A percentile compares a stretch with the other conserved stretches of the same genome.
These are phyloP conservation scores for Colletotrichum spaethianum DNA, from an alignment of 2,329 filamentous ascomycete genomes.

Conservation along the genomic window DNA sequence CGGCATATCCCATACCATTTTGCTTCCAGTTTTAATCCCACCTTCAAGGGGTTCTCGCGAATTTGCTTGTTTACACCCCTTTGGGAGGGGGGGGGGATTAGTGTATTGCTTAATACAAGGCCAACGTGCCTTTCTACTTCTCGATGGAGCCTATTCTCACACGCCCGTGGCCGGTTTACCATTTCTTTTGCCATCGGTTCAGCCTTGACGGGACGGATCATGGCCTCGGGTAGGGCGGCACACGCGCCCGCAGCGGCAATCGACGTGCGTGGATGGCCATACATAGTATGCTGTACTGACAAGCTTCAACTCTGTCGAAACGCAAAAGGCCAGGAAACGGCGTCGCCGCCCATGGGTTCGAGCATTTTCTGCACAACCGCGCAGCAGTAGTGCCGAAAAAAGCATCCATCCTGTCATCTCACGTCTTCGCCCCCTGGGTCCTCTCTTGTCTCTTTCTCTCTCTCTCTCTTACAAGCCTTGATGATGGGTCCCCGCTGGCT, in stretches of 20 bases:
- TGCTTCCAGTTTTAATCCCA: background rate
- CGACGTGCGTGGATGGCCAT: background rate
- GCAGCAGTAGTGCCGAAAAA: constrained; percentile 13
- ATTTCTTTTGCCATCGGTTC: background rate
- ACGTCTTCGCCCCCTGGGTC: background rate
- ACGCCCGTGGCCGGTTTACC: background rate
- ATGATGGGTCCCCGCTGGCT: background rate
- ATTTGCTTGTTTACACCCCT: background rate
- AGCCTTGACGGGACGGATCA: background rate
- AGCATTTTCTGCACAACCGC: background rate
- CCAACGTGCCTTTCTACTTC: background rate
- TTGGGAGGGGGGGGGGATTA: background rate
- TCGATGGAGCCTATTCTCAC: background rate
- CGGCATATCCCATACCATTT: background rate
- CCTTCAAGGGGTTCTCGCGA: background rate
- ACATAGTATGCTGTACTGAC: too few species aligned
- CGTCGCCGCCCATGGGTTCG: constrained; percentile 1
- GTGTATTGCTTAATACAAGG: constrained; percentile 29
- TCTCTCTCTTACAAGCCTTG: background rate
- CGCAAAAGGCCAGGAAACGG: constrained; percentile 1
- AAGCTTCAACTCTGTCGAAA: background rate
- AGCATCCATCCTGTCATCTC: background rate
- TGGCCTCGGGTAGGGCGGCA: background rate
- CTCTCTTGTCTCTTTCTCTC: background rate
- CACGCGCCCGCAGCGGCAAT: background rate